Evolutionary conservation across 352 stramenopile species (phyloP).

Genomic region (Globisporangium acanthophoron): DNA sequence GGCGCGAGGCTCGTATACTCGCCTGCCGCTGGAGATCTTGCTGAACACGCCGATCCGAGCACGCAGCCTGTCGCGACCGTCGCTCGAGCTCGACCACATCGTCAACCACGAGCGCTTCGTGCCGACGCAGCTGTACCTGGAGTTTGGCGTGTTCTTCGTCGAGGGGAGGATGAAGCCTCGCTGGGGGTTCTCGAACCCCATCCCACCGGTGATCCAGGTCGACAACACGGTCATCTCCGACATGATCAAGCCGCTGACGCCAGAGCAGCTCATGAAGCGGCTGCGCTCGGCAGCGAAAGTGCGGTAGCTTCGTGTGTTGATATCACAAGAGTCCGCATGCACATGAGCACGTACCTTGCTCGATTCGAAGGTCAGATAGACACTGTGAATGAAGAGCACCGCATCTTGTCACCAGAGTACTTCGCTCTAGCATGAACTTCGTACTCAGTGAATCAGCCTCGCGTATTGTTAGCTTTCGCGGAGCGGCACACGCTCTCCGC

Average conservation of each 20-base stretch:
- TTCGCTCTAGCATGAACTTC: no score
- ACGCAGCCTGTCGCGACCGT: background rate
- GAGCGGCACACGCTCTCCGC: no score
- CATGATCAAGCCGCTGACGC: background rate
- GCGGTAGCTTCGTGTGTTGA: background rate
- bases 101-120: slow-evolving; percentile 8
- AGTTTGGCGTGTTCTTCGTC: no score
- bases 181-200: no score
- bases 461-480: no score
- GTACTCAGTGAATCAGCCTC: no score
- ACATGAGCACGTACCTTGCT: background rate
- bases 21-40: slow-evolving; percentile 5
- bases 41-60: slow-evolving; percentile 8
- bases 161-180: no score
- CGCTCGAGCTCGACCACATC: slow-evolving; percentile 4
- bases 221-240: no score
- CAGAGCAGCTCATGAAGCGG: background rate
- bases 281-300: background rate
- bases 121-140: background rate
- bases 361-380: background rate
- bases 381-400: no score
- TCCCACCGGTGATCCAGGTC: no score
- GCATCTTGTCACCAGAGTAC: no score
- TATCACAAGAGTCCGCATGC: background rate
- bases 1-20: slow-evolving; percentile 2